phyloP scores from a whole-genome alignment of 768 basidiomycete species.

The Auricularia cornea region DNA sequence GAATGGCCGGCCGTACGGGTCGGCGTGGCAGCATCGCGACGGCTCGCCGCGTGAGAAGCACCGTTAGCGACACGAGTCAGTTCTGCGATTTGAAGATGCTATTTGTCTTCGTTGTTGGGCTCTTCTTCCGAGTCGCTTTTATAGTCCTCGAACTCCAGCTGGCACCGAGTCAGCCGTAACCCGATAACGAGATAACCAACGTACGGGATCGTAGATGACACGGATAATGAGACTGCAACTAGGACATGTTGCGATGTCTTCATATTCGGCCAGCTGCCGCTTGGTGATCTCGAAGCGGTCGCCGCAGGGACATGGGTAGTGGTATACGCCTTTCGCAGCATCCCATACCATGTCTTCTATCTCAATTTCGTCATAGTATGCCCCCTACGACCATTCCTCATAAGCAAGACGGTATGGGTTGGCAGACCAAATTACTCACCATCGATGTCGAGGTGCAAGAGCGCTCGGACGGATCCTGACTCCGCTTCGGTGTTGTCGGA shows the following conservation, averaged over 20 bases:
- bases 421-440: neutral
- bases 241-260: conserved; percentile 93
- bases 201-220: conserved; percentile 89
- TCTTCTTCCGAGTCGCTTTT: neutral
- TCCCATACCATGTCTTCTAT: conserved; percentile 97
- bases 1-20: too few species aligned
- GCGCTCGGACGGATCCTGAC: neutral
- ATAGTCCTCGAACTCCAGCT: neutral
- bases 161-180: neutral
- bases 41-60: too few species aligned
- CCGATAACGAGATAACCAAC: conserved; percentile 21
- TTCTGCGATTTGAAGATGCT: too few species aligned
- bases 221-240: conserved; percentile 91
- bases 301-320: conserved; percentile 97
- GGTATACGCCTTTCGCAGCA: conserved; percentile 68
- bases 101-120: neutral
- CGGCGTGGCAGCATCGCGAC: too few species aligned
- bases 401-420: neutral
- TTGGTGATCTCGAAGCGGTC: conserved; percentile 95
- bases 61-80: too few species aligned
- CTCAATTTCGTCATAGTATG: conserved; percentile 94
- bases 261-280: conserved; percentile 74
- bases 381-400: conserved; percentile 33
- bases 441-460: neutral
- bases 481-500: neutral